Evolutionary conservation across 164 flowering plant species (phyloP).

Genomic region (Platanus orientalis): DNA sequence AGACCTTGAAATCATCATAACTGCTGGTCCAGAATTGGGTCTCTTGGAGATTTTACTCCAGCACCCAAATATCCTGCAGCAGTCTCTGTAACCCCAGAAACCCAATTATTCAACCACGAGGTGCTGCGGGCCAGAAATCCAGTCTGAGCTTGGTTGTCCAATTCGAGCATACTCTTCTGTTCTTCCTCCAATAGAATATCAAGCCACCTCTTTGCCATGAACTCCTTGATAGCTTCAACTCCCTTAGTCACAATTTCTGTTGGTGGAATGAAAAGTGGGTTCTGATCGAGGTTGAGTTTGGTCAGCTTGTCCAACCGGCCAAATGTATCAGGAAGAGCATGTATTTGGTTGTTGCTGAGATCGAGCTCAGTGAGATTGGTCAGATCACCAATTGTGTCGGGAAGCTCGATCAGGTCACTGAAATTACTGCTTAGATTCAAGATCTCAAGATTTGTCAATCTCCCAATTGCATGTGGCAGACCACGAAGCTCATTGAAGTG

Average conservation of each 20-base stretch:
- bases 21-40: slow-evolving; percentile 72
- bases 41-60: slow-evolving; percentile 35
- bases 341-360: slow-evolving; percentile 87
- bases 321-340: slow-evolving; percentile 75
- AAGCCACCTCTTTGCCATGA: slow-evolving; percentile 78
- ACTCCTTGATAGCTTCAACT: slow-evolving; percentile 70
- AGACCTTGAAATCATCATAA: slow-evolving; percentile 31
- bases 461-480: slow-evolving; percentile 73
- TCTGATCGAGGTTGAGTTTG: slow-evolving; percentile 80
- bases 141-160: slow-evolving; percentile 25
- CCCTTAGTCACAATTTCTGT: slow-evolving; percentile 60
- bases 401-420: slow-evolving; percentile 76
- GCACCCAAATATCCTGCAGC: slow-evolving; percentile 44
- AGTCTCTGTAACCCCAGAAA: slow-evolving; percentile 38
- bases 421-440: slow-evolving; percentile 83
- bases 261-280: slow-evolving; percentile 83
- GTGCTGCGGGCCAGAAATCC: slow-evolving; percentile 81
- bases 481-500: slow-evolving; percentile 94
- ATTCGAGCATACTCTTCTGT: slow-evolving; percentile 34
- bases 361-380: slow-evolving; percentile 80
- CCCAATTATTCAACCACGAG: slow-evolving; percentile 56
- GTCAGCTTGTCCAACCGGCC: slow-evolving; percentile 66
- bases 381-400: slow-evolving; percentile 76
- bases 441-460: slow-evolving; percentile 58
- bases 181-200: slow-evolving; percentile 77